Conservation (phyloP, 2,329 filamentous ascomycete species). For the Keithomyces neogunnii region DNA sequence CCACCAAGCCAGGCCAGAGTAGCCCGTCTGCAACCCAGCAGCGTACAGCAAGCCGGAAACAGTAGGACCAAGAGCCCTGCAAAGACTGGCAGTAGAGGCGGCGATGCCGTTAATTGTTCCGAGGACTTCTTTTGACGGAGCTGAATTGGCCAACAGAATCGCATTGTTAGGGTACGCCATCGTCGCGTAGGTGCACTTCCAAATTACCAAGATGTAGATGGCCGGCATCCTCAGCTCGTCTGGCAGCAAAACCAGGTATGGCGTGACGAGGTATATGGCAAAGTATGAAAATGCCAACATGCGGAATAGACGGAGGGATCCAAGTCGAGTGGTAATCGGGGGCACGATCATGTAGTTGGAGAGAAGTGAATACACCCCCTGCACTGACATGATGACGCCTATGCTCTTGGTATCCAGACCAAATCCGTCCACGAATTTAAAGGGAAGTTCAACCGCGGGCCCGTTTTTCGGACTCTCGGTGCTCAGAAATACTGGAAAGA, state of each 20-base stretch:
- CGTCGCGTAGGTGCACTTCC: constrained; percentile 89
- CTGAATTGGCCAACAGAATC: constrained; percentile 82
- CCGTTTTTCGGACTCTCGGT: constrained; percentile 43
- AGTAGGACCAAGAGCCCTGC: constrained; percentile 80
- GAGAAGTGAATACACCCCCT: constrained; percentile 83
- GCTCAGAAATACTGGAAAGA: constrained; percentile 87
- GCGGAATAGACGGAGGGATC: constrained; percentile 74
- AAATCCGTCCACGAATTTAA: constrained; percentile 85
- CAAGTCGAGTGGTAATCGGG: constrained; percentile 63
- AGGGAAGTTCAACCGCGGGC: constrained; percentile 56
- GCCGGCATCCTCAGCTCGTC: constrained; percentile 60
- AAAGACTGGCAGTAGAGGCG: constrained; percentile 82
- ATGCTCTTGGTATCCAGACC: constrained; percentile 75
- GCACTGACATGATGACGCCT: constrained; percentile 78
- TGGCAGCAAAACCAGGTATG: constrained; percentile 82
- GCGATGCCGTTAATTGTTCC: constrained; percentile 91
- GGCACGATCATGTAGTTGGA: constrained; percentile 82
- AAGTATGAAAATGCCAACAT: constrained; percentile 78
- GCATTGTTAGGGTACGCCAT: constrained; percentile 86
- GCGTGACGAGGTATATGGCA: constrained; percentile 75
- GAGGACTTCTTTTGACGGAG: constrained; percentile 73
- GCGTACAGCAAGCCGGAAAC: constrained; percentile 81
- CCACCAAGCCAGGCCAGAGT: constrained; percentile 93
- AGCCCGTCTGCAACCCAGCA: constrained; percentile 68
- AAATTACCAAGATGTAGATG: constrained; percentile 70